phyloP scores from a whole-genome alignment of 2,329 filamentous ascomycete species.

The Aspergillus fumigatiaffinis region DNA sequence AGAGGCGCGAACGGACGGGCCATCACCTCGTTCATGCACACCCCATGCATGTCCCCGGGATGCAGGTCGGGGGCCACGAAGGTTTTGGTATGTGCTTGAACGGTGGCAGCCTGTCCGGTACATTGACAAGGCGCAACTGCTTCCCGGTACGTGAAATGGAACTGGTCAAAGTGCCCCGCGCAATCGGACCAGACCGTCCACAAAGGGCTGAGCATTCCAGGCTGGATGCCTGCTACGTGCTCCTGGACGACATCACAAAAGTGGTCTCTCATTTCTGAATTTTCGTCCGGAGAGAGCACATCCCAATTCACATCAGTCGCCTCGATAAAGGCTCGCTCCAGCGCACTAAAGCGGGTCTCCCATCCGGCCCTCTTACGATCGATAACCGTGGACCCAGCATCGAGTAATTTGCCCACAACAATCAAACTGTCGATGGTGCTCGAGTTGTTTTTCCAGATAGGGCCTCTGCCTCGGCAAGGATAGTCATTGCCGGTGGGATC shows the following conservation, averaged over 20 bases:
- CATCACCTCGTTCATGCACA: slow-evolving; percentile 18
- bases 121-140: slow-evolving; percentile 8
- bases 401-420: slow-evolving; percentile 33
- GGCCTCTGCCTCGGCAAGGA: slow-evolving; percentile 30
- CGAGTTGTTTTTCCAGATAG: slow-evolving; percentile 21
- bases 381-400: slow-evolving; percentile 32
- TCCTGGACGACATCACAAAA: slow-evolving; percentile 13
- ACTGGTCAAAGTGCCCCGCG: slow-evolving; percentile 26
- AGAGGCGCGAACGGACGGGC: slow-evolving; percentile 13
- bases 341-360: slow-evolving; percentile 9
- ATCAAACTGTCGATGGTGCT: slow-evolving; percentile 30
- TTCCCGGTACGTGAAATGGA: slow-evolving; percentile 17
- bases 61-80: slow-evolving; percentile 12
- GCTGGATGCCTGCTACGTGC: slow-evolving; percentile 2
- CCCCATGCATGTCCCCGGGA: slow-evolving; percentile 11
- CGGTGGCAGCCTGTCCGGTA: not conserved
- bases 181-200: slow-evolving; percentile 21
- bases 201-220: slow-evolving; percentile 9
- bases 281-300: slow-evolving; percentile 10
- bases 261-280: slow-evolving; percentile 14
- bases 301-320: slow-evolving; percentile 29
- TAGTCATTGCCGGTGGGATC: slow-evolving; percentile 17
- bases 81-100: not conserved
- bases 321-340: slow-evolving; percentile 26
- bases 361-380: slow-evolving; percentile 21